phyloP scores from a whole-genome alignment of 768 basidiomycete genomes.

The Termitomyces heimii region DNA sequence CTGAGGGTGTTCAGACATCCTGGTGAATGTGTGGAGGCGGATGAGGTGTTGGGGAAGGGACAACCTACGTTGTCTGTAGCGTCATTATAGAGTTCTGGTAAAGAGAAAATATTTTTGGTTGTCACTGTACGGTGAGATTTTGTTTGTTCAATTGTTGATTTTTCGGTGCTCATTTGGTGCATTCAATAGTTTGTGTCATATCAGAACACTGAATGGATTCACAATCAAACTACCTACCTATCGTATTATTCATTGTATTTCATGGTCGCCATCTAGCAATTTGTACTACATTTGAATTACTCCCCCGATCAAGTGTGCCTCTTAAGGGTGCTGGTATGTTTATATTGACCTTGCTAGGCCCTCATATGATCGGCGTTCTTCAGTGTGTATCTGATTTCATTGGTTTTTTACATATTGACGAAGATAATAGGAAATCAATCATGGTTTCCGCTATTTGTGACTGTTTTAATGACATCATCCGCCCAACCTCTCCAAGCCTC shows the following conservation, averaged over 20 bases:
- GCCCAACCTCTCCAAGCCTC: not conserved
- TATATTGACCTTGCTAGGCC: not conserved
- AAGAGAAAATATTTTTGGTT: not conserved
- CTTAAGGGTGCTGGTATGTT: not conserved
- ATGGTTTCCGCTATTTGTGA: not conserved
- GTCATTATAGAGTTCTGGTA: not conserved
- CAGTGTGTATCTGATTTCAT: not conserved
- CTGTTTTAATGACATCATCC: not conserved
- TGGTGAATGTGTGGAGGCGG: constrained; percentile 61
- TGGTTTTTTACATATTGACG: not conserved
- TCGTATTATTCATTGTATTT: not conserved
- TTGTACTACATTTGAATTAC: not conserved
- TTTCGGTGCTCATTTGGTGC: not conserved
- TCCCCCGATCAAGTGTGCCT: not conserved
- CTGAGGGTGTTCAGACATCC: constrained; percentile 67
- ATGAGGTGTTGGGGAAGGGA: constrained; percentile 31
- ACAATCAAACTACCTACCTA: not conserved
- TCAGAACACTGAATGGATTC: not conserved
- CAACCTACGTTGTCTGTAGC: not conserved
- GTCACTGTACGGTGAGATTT: not conserved
- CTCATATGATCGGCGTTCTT: not conserved
- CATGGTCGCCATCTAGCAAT: not conserved
- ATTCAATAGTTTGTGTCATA: not conserved
- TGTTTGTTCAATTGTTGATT: not conserved
- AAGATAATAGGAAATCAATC: no score